Conservation (phyloP, 2,329 filamentous ascomycete genomes). For the Neofusicoccum ribis region DNA sequence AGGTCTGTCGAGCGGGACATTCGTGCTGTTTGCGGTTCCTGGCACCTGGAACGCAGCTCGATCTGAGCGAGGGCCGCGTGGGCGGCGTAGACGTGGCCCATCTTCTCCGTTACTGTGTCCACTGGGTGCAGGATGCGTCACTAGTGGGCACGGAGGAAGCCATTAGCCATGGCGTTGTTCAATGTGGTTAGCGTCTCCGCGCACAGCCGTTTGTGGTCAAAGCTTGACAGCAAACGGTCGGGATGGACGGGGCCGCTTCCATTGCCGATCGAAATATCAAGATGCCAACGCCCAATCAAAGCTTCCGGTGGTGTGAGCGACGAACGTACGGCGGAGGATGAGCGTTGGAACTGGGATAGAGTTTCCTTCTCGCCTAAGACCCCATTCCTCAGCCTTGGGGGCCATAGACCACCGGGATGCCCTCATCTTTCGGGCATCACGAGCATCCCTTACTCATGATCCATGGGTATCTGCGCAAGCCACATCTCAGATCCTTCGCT, state of each 20-base stretch:
- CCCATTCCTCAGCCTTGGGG: background rate
- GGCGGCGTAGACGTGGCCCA: background rate
- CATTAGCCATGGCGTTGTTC: background rate
- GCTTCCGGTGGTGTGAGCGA: background rate
- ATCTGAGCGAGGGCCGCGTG: background rate
- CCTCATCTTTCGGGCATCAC: background rate
- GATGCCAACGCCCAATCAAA: background rate
- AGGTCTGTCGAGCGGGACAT: background rate
- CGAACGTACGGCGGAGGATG: background rate
- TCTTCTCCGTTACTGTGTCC: background rate
- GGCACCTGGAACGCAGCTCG: background rate
- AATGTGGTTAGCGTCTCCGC: background rate
- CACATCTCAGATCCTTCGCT: background rate
- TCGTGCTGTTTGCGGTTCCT: background rate
- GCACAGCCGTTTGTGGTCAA: background rate
- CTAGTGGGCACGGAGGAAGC: background rate
- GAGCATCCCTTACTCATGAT: background rate
- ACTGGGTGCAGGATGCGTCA: background rate
- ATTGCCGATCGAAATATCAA: background rate
- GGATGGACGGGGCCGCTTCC: background rate
- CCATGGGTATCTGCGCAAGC: background rate
- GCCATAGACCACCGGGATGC: background rate
- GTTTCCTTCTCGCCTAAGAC: background rate
- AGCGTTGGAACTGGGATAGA: background rate
- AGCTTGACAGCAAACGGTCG: constrained; percentile 7